phyloP scores from a whole-genome alignment of 2,329 filamentous ascomycete species.

The Immersiporthe knoxdaviesiana region DNA sequence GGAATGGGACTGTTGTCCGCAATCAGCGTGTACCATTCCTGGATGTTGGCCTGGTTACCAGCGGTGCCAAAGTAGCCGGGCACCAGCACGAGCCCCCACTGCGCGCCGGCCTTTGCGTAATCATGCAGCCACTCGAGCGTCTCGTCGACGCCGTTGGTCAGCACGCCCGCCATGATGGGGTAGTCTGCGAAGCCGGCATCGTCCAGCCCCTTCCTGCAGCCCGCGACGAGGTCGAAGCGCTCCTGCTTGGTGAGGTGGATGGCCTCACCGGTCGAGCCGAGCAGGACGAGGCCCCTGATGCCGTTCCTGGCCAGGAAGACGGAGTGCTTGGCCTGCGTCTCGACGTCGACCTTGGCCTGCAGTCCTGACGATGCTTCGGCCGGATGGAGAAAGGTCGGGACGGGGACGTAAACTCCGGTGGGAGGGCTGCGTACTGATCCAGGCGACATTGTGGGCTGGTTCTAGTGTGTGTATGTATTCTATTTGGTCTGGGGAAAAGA shows the following conservation, averaged over 20 bases:
- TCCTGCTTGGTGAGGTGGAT: constrained; percentile 64
- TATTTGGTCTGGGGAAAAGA: background rate
- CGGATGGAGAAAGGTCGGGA: constrained; percentile 66
- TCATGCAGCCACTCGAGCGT: constrained; percentile 52
- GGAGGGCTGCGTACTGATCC: constrained; percentile 42
- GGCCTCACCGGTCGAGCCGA: constrained; percentile 67
- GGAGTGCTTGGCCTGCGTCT: constrained; percentile 60
- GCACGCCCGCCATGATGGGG: constrained; percentile 64
- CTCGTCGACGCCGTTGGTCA: constrained; percentile 63
- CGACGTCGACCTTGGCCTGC: constrained; percentile 58
- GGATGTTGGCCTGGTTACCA: constrained; percentile 60
- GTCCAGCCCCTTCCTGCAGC: constrained; percentile 58
- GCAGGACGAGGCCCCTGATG: constrained; percentile 63
- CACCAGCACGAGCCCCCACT: constrained; percentile 66
- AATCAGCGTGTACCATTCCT: constrained; percentile 64
- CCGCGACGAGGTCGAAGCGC: constrained; percentile 57
- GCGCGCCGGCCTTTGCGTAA: constrained; percentile 59
- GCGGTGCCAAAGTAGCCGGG: constrained; percentile 67
- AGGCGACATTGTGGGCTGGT: constrained; percentile 12
- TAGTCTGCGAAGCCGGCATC: constrained; percentile 60
- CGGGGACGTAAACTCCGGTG: constrained; percentile 61
- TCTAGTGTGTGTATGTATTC: background rate
- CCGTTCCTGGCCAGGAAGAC: constrained; percentile 63
- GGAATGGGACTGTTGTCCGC: constrained; percentile 63
- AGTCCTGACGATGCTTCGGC: constrained; percentile 47